Conservation (phyloP, 768 basidiomycete genomes). For the Gloeopeniophorella convolvens region DNA sequence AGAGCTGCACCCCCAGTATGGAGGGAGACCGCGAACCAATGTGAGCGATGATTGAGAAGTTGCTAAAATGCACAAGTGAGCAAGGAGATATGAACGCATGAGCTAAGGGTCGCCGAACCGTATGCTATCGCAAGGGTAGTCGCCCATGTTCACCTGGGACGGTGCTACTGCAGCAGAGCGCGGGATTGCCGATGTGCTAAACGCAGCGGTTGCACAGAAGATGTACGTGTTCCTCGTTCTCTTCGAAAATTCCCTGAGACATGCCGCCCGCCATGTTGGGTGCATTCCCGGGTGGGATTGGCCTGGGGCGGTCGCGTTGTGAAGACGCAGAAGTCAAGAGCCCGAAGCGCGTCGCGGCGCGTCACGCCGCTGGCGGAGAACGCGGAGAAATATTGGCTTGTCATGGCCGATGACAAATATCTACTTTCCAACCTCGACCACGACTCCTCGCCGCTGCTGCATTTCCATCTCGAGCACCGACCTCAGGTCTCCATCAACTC, state of each 20-base stretch:
- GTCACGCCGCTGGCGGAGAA: neutral
- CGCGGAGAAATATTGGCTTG: neutral
- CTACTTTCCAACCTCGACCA: too few species aligned
- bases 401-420: constrained; percentile 16
- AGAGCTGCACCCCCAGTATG: neutral
- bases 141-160: constrained; percentile 42
- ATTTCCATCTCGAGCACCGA: too few species aligned
- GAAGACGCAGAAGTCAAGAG: neutral
- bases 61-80: constrained; percentile 37
- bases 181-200: constrained; percentile 8
- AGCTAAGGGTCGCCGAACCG: constrained; percentile 40
- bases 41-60: constrained; percentile 96
- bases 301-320: neutral
- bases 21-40: constrained; percentile 51
- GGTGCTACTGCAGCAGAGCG: neutral
- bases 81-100: neutral
- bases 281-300: constrained; percentile 27
- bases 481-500: too few species aligned
- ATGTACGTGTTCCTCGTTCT: neutral
- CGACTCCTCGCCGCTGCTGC: too few species aligned
- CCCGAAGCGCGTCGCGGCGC: neutral
- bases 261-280: constrained; percentile 29
- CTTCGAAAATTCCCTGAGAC: constrained; percentile 24
- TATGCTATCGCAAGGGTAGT: constrained; percentile 61
- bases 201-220: neutral